These are phyloP conservation scores for Starmerella floricola DNA, from an alignment of 805 yeast genomes.

Conservation along the genomic window DNA sequence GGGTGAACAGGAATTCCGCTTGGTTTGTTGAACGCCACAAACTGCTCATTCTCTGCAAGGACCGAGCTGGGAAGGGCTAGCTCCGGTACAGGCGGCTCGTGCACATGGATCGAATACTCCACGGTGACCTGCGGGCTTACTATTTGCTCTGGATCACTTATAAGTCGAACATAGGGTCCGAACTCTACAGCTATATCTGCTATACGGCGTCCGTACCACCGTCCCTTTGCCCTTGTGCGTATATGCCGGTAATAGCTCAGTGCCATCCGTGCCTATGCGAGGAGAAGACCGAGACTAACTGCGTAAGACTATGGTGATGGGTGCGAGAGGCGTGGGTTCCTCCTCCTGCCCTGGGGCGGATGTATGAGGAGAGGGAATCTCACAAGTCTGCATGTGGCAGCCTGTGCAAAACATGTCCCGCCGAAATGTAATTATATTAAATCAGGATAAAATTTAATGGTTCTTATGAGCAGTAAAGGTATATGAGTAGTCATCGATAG, in stretches of 20 bases:
- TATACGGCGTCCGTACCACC: slow-evolving; percentile 20
- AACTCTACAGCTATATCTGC: slow-evolving; percentile 18
- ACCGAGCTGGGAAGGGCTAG: slow-evolving; percentile 35
- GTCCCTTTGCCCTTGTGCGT: slow-evolving; percentile 21
- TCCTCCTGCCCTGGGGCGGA: too few relatives aligned
- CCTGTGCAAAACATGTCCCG: too few relatives aligned
- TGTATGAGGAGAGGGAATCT: too few relatives aligned
- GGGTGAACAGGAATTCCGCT: slow-evolving; percentile 94
- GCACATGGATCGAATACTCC: slow-evolving; percentile 69
- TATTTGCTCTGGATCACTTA: slow-evolving; percentile 25
- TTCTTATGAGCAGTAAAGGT: too few relatives aligned
- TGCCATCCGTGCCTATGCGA: background rate
- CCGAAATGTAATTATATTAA: too few relatives aligned
- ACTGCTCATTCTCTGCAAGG: slow-evolving; percentile 54
- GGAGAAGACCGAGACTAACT: background rate
- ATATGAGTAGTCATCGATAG: too few relatives aligned
- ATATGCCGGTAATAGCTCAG: slow-evolving; percentile 19
- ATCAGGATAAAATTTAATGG: too few relatives aligned
- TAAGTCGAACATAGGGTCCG: slow-evolving; percentile 11
- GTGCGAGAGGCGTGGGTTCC: too few relatives aligned
- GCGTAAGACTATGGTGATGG: too few relatives aligned
- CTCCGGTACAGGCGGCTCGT: slow-evolving; percentile 71
- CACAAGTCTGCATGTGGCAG: too few relatives aligned
- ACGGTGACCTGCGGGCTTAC: slow-evolving; percentile 71
- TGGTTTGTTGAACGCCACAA: slow-evolving; percentile 80